These are phyloP conservation scores for Rhizoclosmatium globosum DNA, from an alignment of 192 early-diverging fungal species.

Conservation along the genomic window DNA sequence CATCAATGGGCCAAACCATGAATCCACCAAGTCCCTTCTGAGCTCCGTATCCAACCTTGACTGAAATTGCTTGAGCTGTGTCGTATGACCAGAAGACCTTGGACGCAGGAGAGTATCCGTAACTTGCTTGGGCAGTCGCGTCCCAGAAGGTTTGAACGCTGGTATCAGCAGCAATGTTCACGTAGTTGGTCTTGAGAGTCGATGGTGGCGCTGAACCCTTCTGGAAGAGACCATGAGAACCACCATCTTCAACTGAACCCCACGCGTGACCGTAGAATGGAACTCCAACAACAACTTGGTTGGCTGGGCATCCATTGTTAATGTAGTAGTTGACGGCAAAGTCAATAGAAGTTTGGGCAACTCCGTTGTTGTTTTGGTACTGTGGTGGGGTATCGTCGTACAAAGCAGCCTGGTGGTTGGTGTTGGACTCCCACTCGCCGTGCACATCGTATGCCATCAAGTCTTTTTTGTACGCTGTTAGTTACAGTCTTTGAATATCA, in stretches of 20 bases:
- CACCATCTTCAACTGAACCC: background rate
- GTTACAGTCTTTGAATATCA: background rate
- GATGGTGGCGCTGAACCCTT: background rate
- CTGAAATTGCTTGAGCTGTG: constrained; percentile 25
- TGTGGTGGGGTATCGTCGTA: constrained; percentile 38
- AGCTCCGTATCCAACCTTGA: constrained; percentile 27
- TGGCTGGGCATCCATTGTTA: constrained; percentile 33
- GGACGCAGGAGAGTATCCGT: constrained; percentile 30
- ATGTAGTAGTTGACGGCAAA: constrained; percentile 13
- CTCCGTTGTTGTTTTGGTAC: background rate
- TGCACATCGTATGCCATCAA: constrained; percentile 48
- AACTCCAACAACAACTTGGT: constrained; percentile 40
- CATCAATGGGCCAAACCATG: constrained; percentile 30
- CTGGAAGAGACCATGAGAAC: constrained; percentile 16
- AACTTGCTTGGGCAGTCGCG: constrained; percentile 37
- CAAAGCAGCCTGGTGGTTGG: constrained; percentile 44
- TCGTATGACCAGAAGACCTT: constrained; percentile 30
- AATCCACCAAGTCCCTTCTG: constrained; percentile 7
- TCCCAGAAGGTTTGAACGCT: constrained; percentile 39
- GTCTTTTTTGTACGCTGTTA: constrained; percentile 2
- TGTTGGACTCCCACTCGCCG: constrained; percentile 40
- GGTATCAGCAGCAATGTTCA: constrained; percentile 15
- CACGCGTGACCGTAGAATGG: constrained; percentile 43
- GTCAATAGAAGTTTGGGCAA: constrained; percentile 4
- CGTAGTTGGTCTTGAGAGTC: constrained; percentile 21